Conservation (phyloP, 768 basidiomycete species). For the Kwoniella dejecticola region DNA sequence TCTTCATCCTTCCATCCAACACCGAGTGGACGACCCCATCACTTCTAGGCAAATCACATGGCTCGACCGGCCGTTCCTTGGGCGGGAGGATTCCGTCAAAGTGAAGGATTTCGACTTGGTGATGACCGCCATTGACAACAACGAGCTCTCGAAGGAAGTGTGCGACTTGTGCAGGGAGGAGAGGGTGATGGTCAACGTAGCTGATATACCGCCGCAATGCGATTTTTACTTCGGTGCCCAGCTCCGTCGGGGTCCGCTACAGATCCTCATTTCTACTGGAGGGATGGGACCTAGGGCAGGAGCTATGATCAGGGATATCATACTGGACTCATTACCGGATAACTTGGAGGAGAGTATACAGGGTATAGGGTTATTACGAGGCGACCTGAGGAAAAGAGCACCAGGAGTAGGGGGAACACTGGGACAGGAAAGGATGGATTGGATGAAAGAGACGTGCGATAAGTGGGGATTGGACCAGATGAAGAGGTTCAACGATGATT, state of each 20-base stretch:
- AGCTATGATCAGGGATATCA: constrained; percentile 70
- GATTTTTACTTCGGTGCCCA: constrained; percentile 99
- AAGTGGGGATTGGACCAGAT: constrained; percentile 83
- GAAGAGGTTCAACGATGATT: constrained; percentile 65
- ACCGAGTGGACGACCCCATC: constrained; percentile 57
- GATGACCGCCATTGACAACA: constrained; percentile 88
- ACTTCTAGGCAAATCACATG: constrained; percentile 66
- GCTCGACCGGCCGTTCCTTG: constrained; percentile 67
- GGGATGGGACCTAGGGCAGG: constrained; percentile 91
- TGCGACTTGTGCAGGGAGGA: constrained; percentile 67
- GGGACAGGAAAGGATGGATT: constrained; percentile 81
- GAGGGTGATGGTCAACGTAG: constrained; percentile 88
- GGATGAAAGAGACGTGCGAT: constrained; percentile 62
- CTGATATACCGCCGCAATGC: constrained; percentile 91
- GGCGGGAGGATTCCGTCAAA: constrained; percentile 59
- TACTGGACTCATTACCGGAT: constrained; percentile 71
- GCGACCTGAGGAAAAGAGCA: constrained; percentile 72
- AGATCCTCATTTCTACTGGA: constrained; percentile 94
- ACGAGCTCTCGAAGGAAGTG: constrained; percentile 70
- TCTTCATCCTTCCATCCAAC: constrained; percentile 60
- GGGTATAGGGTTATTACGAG: constrained; percentile 74
- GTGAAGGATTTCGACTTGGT: constrained; percentile 81
- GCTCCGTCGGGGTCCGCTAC: constrained; percentile 83
- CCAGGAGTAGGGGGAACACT: constrained; percentile 77
- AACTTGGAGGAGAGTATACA: constrained; percentile 75